phyloP scores from a whole-genome alignment of 2,329 filamentous ascomycete genomes.

The Colletotrichum filicis region DNA sequence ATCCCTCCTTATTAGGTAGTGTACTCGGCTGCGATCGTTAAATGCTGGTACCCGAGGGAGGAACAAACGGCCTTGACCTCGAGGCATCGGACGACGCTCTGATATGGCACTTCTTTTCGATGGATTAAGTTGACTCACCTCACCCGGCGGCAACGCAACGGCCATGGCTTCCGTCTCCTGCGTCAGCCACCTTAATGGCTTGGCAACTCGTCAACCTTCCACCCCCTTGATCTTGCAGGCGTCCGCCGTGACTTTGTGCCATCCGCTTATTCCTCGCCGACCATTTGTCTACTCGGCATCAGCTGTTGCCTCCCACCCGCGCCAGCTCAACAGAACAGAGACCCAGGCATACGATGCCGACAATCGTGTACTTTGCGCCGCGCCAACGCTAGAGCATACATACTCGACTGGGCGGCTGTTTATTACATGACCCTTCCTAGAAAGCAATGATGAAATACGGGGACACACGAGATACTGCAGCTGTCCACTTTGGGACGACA shows the following conservation, averaged over 20 bases:
- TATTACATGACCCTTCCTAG: conserved; percentile 13
- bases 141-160: conserved; percentile 8
- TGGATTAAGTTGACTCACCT: neutral
- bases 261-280: neutral
- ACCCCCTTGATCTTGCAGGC: neutral
- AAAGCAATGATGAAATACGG: conserved; percentile 8
- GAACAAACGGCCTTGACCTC: neutral
- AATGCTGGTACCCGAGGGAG: neutral
- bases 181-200: conserved; percentile 5
- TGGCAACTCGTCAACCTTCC: conserved; percentile 22
- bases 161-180: conserved; percentile 20
- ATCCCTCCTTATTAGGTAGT: neutral
- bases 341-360: neutral
- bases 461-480: conserved; percentile 27
- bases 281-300: neutral
- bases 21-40: neutral
- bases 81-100: neutral
- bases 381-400: conserved; percentile 7
- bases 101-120: neutral
- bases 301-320: neutral
- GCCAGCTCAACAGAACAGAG: neutral
- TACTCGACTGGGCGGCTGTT: neutral
- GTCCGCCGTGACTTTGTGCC: neutral
- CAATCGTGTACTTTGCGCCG: neutral
- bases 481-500: conserved; percentile 20